A percentile compares a stretch with the other conserved stretches of the same genome.
Evolutionary conservation across 768 basidiomycete genomes (phyloP).

Genomic region (Podaxis pistillaris): DNA sequence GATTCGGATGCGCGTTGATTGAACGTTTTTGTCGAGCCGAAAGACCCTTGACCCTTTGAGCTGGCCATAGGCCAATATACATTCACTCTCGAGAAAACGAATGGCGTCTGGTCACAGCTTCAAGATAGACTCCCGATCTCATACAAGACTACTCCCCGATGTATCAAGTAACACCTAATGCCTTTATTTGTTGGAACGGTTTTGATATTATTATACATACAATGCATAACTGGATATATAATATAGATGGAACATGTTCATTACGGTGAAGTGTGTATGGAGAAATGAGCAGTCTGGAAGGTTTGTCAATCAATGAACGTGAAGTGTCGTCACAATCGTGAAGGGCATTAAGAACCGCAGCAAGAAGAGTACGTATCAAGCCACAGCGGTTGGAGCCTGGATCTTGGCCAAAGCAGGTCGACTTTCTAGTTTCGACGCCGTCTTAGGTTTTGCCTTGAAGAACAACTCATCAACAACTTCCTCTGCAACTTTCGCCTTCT

Average conservation of each 20-base stretch:
- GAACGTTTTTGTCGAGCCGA: background rate
- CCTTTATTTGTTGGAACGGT: background rate
- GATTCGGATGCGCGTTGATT: background rate
- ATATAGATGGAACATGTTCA: background rate
- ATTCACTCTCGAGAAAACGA: background rate
- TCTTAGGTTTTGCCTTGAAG: background rate
- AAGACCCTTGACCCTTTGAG: background rate
- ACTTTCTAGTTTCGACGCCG: background rate
- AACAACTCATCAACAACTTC: conserved; percentile 19
- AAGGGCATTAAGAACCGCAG: background rate
- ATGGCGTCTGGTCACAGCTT: background rate
- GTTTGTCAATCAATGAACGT: background rate
- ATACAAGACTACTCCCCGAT: background rate
- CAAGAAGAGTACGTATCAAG: background rate
- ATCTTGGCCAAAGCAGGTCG: background rate
- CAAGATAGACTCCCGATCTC: background rate
- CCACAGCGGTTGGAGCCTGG: background rate
- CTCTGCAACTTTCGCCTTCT: conserved; percentile 23
- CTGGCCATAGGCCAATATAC: background rate
- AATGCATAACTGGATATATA: background rate
- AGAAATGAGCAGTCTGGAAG: background rate
- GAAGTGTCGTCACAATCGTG: background rate
- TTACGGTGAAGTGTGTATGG: background rate
- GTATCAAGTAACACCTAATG: conserved; percentile 5
- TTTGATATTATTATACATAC: background rate